Conservation (phyloP, 2,329 filamentous ascomycete genomes). For the Phialemoniopsis sp. region DNA sequence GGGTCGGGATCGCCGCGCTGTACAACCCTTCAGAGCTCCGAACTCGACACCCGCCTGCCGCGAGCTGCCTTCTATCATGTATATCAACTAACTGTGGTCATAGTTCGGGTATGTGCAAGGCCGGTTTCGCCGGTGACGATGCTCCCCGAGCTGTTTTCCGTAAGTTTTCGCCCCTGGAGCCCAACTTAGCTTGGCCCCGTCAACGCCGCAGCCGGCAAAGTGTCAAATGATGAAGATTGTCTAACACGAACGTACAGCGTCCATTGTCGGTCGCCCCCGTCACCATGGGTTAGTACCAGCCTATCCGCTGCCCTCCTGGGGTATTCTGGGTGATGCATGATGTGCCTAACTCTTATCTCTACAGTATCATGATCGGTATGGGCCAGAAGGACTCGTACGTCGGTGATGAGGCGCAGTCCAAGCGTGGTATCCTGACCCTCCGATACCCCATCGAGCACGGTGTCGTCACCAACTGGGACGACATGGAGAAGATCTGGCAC, state of each 20-base stretch:
- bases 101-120: constrained; percentile 99
- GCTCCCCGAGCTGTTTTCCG: constrained; percentile 99
- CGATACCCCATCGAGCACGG: constrained; percentile 99
- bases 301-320: constrained; percentile 2
- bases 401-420: constrained; percentile 99
- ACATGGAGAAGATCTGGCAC: constrained; percentile 99
- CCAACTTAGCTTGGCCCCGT: constrained; percentile 5
- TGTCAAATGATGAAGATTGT: constrained; percentile 1
- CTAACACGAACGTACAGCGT: constrained; percentile 55
- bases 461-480: constrained; percentile 99
- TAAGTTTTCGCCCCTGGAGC: constrained; percentile 58
- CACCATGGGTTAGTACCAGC: constrained; percentile 87
- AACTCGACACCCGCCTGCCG: too few relatives aligned
- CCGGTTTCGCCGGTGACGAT: constrained; percentile 99
- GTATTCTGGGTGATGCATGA: neutral
- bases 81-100: constrained; percentile 31
- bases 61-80: neutral
- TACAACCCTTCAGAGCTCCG: too few relatives aligned
- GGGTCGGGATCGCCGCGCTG: too few relatives aligned
- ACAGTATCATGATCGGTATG: constrained; percentile 99
- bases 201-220: neutral
- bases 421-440: constrained; percentile 99
- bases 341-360: constrained; percentile 20
- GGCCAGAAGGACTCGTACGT: constrained; percentile 99
- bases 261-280: constrained; percentile 98